A percentile compares a stretch with the other conserved stretches of the same genome.
Conservation (phyloP, 441 rosid genomes). For the Erysimum pusillum region DNA sequence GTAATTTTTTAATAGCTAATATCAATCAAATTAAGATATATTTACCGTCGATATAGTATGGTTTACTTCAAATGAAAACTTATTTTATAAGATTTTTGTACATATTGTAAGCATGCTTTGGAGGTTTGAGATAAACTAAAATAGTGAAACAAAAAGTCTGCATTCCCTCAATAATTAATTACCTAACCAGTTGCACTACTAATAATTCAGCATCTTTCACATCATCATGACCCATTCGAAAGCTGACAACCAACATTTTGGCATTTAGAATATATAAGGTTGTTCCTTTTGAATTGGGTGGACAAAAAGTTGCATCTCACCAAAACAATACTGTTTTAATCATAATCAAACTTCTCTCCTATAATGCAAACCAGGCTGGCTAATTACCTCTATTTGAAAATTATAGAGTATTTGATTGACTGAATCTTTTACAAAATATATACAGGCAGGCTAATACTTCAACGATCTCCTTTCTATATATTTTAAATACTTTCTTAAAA, state of each 20-base stretch:
- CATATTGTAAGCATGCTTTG: not conserved
- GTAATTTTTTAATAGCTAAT: no score
- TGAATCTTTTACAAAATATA: no score
- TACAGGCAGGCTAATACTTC: no score
- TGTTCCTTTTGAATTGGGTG: not conserved
- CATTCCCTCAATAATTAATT: not conserved
- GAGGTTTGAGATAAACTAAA: not conserved
- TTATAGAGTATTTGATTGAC: no score
- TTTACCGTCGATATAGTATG: no score
- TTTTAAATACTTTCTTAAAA: no score
- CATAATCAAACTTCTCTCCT: not conserved
- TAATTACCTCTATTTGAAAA: not conserved
- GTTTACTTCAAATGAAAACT: no score
- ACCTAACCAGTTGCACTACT: not conserved
- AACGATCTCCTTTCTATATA: no score
- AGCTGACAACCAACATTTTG: conserved; percentile 13
- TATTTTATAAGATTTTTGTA: no score
- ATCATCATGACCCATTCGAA: conserved; percentile 13
- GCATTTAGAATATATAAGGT: not conserved
- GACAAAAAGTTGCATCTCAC: not conserved
- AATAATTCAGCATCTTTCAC: conserved; percentile 29
- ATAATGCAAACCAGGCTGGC: not conserved
- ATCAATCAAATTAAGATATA: no score
- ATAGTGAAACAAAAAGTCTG: not conserved
- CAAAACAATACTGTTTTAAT: not conserved